Percentiles rank a stretch among this genome's conserved stretches.
Conservation (phyloP, 345 rosid species). For the Hypericum androsaemum region DNA sequence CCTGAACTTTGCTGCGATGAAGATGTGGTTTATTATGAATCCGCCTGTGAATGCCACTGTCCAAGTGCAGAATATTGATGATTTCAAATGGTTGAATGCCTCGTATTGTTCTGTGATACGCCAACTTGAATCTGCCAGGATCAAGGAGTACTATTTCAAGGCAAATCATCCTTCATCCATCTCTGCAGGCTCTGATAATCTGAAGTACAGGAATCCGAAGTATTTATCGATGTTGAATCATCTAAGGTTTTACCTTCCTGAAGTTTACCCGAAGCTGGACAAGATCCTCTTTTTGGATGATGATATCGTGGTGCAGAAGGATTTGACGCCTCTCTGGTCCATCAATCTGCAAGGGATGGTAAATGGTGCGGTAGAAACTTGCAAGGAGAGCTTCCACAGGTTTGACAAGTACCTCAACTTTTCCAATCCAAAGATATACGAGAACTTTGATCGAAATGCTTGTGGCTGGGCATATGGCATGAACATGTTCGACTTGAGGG, state of each 20-base stretch:
- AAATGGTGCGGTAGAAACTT: constrained; percentile 84
- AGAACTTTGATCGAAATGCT: constrained; percentile 65
- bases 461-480: constrained; percentile 99
- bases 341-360: constrained; percentile 68
- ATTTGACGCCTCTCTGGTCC: constrained; percentile 71
- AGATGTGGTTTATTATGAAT: constrained; percentile 62
- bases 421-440: constrained; percentile 66
- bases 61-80: constrained; percentile 61
- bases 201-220: constrained; percentile 80
- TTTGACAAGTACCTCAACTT: constrained; percentile 98
- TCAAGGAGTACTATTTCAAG: constrained; percentile 78
- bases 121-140: constrained; percentile 76
- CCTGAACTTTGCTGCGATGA: constrained; percentile 63
- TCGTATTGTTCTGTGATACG: constrained; percentile 77
- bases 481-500: constrained; percentile 94
- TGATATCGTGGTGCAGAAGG: constrained; percentile 84
- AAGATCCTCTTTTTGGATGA: constrained; percentile 76
- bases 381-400: constrained; percentile 89
- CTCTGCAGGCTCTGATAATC: constrained; percentile 58
- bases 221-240: constrained; percentile 83
- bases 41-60: constrained; percentile 50
- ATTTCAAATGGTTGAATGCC: constrained; percentile 76
- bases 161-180: constrained; percentile 62
- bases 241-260: constrained; percentile 82
- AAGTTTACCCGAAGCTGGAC: constrained; percentile 67